Conservation (phyloP, 495 filamentous ascomycete genomes). For the Hyaloscypha hepaticicola region DNA sequence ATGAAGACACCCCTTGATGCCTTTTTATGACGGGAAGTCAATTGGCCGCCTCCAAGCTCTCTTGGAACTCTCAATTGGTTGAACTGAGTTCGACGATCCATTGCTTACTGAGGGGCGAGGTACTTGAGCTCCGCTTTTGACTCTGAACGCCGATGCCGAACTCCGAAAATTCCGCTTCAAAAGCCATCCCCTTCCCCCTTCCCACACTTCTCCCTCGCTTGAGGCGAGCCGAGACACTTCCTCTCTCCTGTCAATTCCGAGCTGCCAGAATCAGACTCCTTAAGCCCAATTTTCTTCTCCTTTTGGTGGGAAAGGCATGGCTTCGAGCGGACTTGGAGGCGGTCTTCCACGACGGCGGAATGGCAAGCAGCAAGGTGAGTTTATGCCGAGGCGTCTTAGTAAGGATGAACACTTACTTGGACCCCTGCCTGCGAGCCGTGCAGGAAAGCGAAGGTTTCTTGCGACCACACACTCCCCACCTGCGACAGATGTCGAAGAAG, state of each 20-base stretch:
- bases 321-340: neutral
- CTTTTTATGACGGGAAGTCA: neutral
- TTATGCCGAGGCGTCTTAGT: neutral
- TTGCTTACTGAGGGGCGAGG: neutral
- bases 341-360: conserved; percentile 39
- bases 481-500: conserved; percentile 44
- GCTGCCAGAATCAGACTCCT: neutral
- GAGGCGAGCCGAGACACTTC: neutral
- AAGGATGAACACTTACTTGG: neutral
- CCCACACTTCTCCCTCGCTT: neutral
- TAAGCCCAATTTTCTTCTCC: neutral
- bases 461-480: conserved; percentile 46
- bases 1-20: neutral
- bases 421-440: conserved; percentile 50
- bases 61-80: neutral
- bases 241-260: neutral
- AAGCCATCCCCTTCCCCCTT: neutral
- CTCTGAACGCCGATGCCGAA: conserved; percentile 1
- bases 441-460: conserved; percentile 51
- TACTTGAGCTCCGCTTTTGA: neutral
- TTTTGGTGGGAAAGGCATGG: neutral
- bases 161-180: conserved; percentile 6
- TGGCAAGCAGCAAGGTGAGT: conserved; percentile 40
- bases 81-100: neutral
- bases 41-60: neutral